phyloP scores from a whole-genome alignment of 805 yeast species.

The Wickerhamiella sergipiensis region DNA sequence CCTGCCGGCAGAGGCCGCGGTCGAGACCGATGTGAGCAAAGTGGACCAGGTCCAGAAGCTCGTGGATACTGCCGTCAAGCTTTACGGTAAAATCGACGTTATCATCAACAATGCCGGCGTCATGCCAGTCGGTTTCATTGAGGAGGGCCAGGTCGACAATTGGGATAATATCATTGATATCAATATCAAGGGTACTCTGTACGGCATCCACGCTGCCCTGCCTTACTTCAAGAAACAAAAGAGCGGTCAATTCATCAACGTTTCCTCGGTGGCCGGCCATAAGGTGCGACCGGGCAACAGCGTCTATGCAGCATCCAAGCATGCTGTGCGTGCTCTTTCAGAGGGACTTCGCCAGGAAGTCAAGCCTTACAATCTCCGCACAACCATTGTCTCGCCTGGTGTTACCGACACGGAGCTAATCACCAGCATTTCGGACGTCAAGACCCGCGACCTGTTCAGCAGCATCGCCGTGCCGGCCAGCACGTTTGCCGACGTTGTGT shows the following conservation, averaged over 20 bases:
- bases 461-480: background rate
- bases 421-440: background rate
- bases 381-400: constrained; percentile 63
- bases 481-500: background rate
- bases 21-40: constrained; percentile 40
- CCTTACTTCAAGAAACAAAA: constrained; percentile 56
- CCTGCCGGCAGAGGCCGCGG: constrained; percentile 30
- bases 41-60: constrained; percentile 38
- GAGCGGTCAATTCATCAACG: constrained; percentile 42
- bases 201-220: constrained; percentile 62
- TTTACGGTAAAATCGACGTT: constrained; percentile 41
- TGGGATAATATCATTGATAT: constrained; percentile 56
- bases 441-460: background rate
- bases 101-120: constrained; percentile 45
- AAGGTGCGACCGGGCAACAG: constrained; percentile 53
- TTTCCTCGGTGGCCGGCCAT: constrained; percentile 54
- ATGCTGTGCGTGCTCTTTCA: constrained; percentile 43
- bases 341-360: constrained; percentile 54
- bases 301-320: constrained; percentile 54
- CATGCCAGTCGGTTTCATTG: constrained; percentile 57
- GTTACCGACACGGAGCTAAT: constrained; percentile 56
- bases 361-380: constrained; percentile 50
- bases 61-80: constrained; percentile 35
- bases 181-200: constrained; percentile 70
- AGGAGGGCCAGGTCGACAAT: constrained; percentile 52